Evolutionary conservation across 768 basidiomycete species (phyloP), one percentile per base, ranked within the genome.

Genomic region (Mycena floridula): DNA sequence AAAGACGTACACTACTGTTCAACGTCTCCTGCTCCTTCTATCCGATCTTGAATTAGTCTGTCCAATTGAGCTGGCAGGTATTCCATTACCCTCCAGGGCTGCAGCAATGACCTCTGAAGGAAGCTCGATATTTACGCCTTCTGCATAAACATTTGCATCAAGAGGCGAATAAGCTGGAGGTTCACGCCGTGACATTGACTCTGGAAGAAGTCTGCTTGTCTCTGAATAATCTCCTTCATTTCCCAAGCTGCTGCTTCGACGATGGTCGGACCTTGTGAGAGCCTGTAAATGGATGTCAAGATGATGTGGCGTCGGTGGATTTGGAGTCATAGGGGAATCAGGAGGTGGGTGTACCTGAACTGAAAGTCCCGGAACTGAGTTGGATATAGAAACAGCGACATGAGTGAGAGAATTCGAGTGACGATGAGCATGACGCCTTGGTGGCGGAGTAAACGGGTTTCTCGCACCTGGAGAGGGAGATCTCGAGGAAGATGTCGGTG

Each of bases 41-140:
- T 79, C 79, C 27, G 76, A 70, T 38, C 72, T 65, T 25, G 68
- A 65, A n/a, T 65, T 66, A 8, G 68, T 67, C 52, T 75, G 76
- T 6, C 79, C 78, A 27, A 85, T 67, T 3, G 76, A 66, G 47
- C 69, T 75, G 7, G 72, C 53, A n/a, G 87, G 85, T 25, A 87
- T 66, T 13, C 76, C 61, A 36, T 70, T 73, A 7, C 85, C 85
- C 63, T 92, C 93, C 53, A 96, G 64, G 7, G 92, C 90, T 38
- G 89, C 89, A 20, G 89, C 77, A 54, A 96, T 92, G 46, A 95
- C 77, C 53, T 96, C 93, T 25, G 92, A 89, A 21, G 93, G 93
- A 25, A 96, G 70, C 63, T 96, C 90, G 39, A 94, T 82, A 42
- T 89, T 88, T n/a, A 95, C 89, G 24, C 92, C 93, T 32, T 90